phyloP scores from a whole-genome alignment of 2,329 filamentous ascomycete genomes.

The Cyphellophora europaea region DNA sequence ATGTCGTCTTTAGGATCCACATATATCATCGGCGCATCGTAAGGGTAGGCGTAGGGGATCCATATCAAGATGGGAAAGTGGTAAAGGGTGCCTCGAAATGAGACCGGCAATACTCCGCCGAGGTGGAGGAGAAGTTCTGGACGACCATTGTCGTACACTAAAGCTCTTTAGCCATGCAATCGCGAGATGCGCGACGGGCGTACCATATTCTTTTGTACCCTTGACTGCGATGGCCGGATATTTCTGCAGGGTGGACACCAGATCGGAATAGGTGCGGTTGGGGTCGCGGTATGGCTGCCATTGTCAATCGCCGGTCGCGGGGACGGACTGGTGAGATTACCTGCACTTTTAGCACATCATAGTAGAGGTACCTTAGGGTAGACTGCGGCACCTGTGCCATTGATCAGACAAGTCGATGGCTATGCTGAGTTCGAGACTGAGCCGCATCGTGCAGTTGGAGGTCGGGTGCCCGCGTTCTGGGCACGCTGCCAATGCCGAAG shows the following conservation, averaged over 20 bases:
- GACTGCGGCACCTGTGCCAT: constrained; percentile 72
- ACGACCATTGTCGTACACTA: constrained; percentile 80
- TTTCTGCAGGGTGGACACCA: constrained; percentile 69
- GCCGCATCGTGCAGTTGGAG: not conserved
- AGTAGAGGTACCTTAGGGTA: constrained; percentile 91
- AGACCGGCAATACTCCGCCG: constrained; percentile 79
- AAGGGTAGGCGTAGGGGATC: constrained; percentile 84
- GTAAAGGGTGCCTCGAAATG: constrained; percentile 81
- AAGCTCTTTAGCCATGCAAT: too few species aligned
- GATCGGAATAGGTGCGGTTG: constrained; percentile 85
- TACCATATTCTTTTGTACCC: constrained; percentile 1
- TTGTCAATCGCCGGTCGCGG: not conserved
- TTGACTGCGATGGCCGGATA: constrained; percentile 56
- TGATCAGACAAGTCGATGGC: constrained; percentile 2
- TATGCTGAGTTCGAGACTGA: not conserved
- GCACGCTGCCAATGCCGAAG: too few species aligned
- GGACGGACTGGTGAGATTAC: not conserved
- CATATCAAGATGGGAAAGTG: constrained; percentile 87
- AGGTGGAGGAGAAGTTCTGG: constrained; percentile 82
- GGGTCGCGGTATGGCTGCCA: constrained; percentile 83
- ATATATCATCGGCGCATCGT: constrained; percentile 76
- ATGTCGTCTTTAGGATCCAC: constrained; percentile 83
- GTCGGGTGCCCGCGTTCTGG: not conserved
- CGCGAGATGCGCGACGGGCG: too few species aligned
- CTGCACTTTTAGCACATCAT: constrained; percentile 31